These are phyloP conservation scores for Chlamydomonas sp. DNA, from an alignment of 139 green algal genomes.

Conservation along the genomic window DNA sequence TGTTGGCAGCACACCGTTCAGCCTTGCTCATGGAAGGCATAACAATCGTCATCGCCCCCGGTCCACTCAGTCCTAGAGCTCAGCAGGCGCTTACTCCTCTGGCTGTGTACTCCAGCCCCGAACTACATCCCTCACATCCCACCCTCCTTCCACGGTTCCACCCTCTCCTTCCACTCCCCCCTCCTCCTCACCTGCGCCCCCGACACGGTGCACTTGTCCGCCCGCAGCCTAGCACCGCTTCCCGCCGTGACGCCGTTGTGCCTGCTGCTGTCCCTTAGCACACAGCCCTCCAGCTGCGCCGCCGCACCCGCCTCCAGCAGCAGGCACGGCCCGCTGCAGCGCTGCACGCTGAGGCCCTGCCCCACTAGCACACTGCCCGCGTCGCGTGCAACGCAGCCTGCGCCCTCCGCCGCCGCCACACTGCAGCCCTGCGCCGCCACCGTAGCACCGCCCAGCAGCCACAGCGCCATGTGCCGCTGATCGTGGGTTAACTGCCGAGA, in stretches of 20 bases:
- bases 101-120: no score
- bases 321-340: conserved; percentile 19
- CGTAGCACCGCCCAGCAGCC: conserved; percentile 3
- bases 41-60: no score
- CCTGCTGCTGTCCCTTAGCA: neutral
- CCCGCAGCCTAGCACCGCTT: neutral
- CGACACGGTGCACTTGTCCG: conserved; percentile 3
- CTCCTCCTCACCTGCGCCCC: neutral
- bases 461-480: neutral
- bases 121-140: neutral
- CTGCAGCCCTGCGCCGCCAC: neutral
- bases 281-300: conserved; percentile 3
- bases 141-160: neutral
- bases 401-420: neutral
- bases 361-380: conserved; percentile 10
- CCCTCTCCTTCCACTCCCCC: neutral
- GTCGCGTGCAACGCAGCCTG: neutral
- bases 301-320: conserved; percentile 7
- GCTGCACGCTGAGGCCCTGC: neutral
- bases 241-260: neutral
- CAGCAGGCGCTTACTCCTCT: no score
- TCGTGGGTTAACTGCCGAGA: neutral
- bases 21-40: no score
- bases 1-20: no score
- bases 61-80: no score